These are phyloP conservation scores for Eremothecium cymbalariae DNA, from an alignment of 1,139 yeast genomes.

Conservation along the genomic window DNA sequence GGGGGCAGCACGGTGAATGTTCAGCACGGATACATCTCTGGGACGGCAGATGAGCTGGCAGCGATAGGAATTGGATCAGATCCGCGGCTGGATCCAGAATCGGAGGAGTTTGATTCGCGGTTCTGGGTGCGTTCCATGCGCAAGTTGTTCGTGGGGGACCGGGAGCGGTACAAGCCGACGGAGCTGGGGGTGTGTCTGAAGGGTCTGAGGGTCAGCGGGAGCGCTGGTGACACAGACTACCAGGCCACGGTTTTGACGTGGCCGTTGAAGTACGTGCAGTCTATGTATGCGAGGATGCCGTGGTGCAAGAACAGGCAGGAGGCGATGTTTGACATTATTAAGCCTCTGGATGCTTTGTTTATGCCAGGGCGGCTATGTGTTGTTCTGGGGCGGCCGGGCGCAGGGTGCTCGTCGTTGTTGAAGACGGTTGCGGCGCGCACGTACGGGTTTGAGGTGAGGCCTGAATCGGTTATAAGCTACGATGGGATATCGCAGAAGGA, in stretches of 20 bases:
- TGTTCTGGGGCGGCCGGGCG: constrained; percentile 68
- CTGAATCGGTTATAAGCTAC: constrained; percentile 33
- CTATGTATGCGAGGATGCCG: constrained; percentile 13
- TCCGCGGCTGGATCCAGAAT: constrained; percentile 44
- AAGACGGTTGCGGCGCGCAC: constrained; percentile 48
- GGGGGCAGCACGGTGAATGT: constrained; percentile 2
- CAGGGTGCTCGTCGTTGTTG: constrained; percentile 56
- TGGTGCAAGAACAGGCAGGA: too few species aligned
- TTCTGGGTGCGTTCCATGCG: constrained; percentile 67
- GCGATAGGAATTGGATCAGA: constrained; percentile 29
- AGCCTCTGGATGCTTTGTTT: constrained; percentile 55
- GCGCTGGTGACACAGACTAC: constrained; percentile 67
- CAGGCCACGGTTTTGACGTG: constrained; percentile 61
- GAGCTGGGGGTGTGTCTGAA: constrained; percentile 60
- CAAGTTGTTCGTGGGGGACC: constrained; percentile 45
- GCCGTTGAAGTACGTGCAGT: constrained; percentile 25
- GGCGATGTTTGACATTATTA: constrained; percentile 43
- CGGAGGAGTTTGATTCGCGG: constrained; percentile 48
- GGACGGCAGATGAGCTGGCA: constrained; percentile 2
- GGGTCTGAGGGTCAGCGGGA: constrained; percentile 61
- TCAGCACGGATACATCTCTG: neutral
- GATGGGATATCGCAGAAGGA: constrained; percentile 45
- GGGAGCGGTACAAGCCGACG: constrained; percentile 53
- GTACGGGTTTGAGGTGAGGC: constrained; percentile 29
- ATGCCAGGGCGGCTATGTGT: constrained; percentile 65